phyloP scores from a whole-genome alignment of 2,329 filamentous ascomycete species.

The Aureobasidium pullulans region DNA sequence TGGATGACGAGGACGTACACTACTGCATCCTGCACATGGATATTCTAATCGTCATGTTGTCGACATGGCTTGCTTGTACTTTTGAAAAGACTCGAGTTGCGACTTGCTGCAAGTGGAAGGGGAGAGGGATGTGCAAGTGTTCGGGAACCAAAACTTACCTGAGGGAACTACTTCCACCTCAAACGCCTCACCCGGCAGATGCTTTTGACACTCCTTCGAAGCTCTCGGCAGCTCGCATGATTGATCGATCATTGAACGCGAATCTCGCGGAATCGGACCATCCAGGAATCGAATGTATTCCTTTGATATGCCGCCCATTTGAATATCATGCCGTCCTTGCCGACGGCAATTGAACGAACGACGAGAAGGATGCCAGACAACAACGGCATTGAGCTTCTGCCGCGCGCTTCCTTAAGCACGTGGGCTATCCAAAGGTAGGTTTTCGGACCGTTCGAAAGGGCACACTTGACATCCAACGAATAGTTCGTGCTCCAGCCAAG shows the following conservation, averaged over 20 bases:
- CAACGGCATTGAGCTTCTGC: neutral
- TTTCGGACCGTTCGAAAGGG: conserved; percentile 1
- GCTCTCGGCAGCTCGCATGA: neutral
- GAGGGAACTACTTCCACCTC: neutral
- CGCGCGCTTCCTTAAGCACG: neutral
- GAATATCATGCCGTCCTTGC: neutral
- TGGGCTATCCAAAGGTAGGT: neutral
- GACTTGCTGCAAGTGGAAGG: neutral
- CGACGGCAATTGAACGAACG: neutral
- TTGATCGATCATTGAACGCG: neutral
- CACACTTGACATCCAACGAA: conserved; percentile 1
- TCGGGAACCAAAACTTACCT: neutral
- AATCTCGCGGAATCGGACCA: neutral
- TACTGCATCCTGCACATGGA: neutral
- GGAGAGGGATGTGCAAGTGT: neutral
- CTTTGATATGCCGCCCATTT: too few relatives aligned
- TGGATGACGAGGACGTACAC: neutral
- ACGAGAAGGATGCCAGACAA: neutral
- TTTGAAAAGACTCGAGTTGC: neutral
- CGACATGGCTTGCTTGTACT: neutral
- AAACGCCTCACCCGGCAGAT: neutral
- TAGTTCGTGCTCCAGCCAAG: neutral
- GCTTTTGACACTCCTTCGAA: neutral
- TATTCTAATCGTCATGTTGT: neutral
- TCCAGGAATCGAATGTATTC: neutral